These are phyloP conservation scores for Trapa incisa DNA, from an alignment of 345 rosid species.

Conservation along the genomic window DNA sequence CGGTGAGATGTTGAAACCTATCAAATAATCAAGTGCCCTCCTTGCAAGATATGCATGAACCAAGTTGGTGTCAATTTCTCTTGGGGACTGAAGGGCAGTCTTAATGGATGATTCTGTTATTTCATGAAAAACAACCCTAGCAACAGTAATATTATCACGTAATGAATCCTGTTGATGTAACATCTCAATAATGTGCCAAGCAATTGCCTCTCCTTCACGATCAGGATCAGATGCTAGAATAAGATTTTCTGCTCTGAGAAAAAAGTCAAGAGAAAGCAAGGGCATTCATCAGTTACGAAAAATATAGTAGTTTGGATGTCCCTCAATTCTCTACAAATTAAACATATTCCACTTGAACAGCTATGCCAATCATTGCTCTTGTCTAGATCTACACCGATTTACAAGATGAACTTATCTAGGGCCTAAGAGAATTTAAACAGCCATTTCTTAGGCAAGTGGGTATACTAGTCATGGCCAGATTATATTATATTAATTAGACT, in stretches of 20 bases:
- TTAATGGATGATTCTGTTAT: constrained; percentile 88
- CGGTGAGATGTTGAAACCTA: constrained; percentile 91
- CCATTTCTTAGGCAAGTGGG: not conserved
- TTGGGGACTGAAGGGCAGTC: constrained; percentile 65
- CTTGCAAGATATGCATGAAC: constrained; percentile 94
- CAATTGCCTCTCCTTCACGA: constrained; percentile 99
- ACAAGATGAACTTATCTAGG: not conserved
- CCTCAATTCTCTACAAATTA: not conserved
- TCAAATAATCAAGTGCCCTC: constrained; percentile 92
- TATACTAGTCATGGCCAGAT: not conserved
- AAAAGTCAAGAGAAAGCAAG: constrained; percentile 22
- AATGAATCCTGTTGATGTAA: constrained; percentile 88
- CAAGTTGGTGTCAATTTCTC: constrained; percentile 71
- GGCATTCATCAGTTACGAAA: constrained; percentile 6
- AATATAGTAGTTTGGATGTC: not conserved
- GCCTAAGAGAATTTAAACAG: not conserved
- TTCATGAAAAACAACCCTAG: constrained; percentile 91
- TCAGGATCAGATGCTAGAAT: constrained; percentile 99
- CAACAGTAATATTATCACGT: constrained; percentile 48
- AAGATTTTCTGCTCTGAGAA: constrained; percentile 84
- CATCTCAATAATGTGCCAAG: constrained; percentile 99
- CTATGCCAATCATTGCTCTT: not conserved
- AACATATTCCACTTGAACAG: not conserved
- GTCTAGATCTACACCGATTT: not conserved
- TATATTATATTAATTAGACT: not conserved